Percentiles rank a stretch among this genome's conserved stretches.
These are phyloP conservation scores for Phytophthora citrophthora DNA, from an alignment of 352 stramenopile species.

Conservation along the genomic window DNA sequence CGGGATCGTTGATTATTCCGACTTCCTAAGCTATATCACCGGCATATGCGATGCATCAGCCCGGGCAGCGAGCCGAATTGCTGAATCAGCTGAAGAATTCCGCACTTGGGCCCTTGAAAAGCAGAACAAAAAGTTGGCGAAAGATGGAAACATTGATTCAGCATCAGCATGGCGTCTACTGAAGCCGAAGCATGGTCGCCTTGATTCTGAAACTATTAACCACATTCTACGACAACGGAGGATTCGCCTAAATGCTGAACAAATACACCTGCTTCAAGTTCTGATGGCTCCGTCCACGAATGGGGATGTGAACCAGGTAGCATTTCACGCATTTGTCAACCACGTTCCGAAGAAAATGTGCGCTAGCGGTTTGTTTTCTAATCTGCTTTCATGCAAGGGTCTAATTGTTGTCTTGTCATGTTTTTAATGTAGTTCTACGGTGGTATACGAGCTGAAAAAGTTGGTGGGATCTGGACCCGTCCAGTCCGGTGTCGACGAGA, in stretches of 20 bases:
- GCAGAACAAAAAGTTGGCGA: slow-evolving; percentile 78
- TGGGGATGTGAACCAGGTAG: slow-evolving; percentile 62
- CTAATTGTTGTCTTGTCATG: not conserved
- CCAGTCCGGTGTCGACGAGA: slow-evolving; percentile 44
- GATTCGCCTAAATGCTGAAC: slow-evolving; percentile 54
- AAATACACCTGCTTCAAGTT: slow-evolving; percentile 66
- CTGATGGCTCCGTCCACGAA: slow-evolving; percentile 69
- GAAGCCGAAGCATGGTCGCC: slow-evolving; percentile 58
- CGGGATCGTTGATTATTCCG: slow-evolving; percentile 75
- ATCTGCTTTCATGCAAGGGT: not conserved
- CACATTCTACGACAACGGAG: slow-evolving; percentile 65
- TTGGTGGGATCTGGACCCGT: slow-evolving; percentile 52
- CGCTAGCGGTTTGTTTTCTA: slow-evolving; percentile 10
- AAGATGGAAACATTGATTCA: slow-evolving; percentile 85
- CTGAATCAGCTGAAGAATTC: slow-evolving; percentile 69
- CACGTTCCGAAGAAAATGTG: slow-evolving; percentile 85
- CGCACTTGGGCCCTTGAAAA: slow-evolving; percentile 75
- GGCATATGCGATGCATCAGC: slow-evolving; percentile 70
- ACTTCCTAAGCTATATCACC: slow-evolving; percentile 83
- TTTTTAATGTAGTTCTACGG: slow-evolving; percentile 43
- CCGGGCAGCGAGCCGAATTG: slow-evolving; percentile 60
- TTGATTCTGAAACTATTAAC: slow-evolving; percentile 64
- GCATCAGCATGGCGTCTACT: slow-evolving; percentile 72
- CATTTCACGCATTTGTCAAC: slow-evolving; percentile 84
- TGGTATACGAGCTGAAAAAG: slow-evolving; percentile 79